Percentiles rank a stretch among this genome's conserved stretches.
Evolutionary conservation across 176 grass and related monocot genomes (phyloP).

Genomic region (Zoysia pacifica): DNA sequence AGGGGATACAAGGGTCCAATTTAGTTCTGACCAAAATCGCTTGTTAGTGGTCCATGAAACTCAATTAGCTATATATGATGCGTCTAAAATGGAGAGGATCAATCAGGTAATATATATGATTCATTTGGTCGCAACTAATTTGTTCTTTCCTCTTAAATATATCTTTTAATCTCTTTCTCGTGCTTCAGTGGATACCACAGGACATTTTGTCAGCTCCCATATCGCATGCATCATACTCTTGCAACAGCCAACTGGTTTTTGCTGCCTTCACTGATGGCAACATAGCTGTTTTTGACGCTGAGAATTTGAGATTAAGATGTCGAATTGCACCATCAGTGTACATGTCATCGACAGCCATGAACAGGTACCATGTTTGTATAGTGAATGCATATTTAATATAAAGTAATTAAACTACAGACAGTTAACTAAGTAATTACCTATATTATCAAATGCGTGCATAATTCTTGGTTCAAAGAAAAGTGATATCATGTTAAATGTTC

Average conservation of each 20-base stretch:
- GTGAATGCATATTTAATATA: background rate
- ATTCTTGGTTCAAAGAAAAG: too few species aligned
- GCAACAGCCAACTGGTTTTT: conserved; percentile 85
- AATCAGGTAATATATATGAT: conserved; percentile 61
- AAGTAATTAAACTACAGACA: background rate
- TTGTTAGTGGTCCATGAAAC: conserved; percentile 96
- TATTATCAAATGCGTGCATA: conserved; percentile 11
- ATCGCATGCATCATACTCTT: conserved; percentile 82
- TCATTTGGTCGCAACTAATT: conserved; percentile 25
- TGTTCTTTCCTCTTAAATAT: conserved; percentile 7
- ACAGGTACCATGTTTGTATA: conserved; percentile 44
- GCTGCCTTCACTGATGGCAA: conserved; percentile 84
- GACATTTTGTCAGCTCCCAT: conserved; percentile 71
- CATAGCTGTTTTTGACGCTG: conserved; percentile 83
- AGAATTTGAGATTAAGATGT: conserved; percentile 92
- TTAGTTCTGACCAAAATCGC: conserved; percentile 81
- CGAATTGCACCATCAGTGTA: conserved; percentile 72
- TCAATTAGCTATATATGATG: conserved; percentile 88
- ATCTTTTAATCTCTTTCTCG: conserved; percentile 10
- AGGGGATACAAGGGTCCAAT: conserved; percentile 91
- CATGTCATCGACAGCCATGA: conserved; percentile 49
- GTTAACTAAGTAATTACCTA: background rate
- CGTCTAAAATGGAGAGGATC: conserved; percentile 82
- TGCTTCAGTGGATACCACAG: conserved; percentile 91
- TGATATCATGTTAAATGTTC: background rate